These are phyloP conservation scores for Sporothrix schenckii DNA, from an alignment of 2,329 filamentous ascomycete genomes.

Conservation along the genomic window DNA sequence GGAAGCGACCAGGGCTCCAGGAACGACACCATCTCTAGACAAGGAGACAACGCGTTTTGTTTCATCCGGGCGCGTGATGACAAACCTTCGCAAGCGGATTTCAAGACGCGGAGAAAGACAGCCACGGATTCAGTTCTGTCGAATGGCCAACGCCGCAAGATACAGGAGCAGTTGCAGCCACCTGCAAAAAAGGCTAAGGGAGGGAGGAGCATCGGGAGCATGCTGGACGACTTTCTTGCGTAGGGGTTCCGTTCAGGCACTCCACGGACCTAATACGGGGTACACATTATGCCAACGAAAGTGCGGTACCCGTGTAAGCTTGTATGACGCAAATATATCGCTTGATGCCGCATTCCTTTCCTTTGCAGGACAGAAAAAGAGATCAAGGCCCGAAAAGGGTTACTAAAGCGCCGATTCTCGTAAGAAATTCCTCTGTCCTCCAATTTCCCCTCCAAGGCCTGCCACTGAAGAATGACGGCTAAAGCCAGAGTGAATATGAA, in stretches of 20 bases:
- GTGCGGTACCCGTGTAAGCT: neutral
- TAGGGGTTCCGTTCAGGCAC: neutral
- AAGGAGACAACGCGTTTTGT: neutral
- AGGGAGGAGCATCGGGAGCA: constrained; percentile 2
- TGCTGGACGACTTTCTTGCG: constrained; percentile 13
- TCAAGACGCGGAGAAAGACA: neutral
- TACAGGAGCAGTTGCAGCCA: neutral
- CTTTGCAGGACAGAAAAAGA: constrained; percentile 31
- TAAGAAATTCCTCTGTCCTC: constrained; percentile 59
- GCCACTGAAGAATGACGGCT: constrained; percentile 54
- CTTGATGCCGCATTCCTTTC: constrained; percentile 41
- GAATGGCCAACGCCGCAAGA: neutral
- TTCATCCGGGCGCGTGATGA: constrained; percentile 18
- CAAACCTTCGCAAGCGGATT: neutral
- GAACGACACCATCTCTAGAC: neutral
- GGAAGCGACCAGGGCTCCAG: constrained; percentile 2
- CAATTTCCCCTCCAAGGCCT: constrained; percentile 69
- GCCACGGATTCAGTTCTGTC: neutral
- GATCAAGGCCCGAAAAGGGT: constrained; percentile 15
- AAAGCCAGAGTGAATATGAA: constrained; percentile 71
- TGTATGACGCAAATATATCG: constrained; percentile 36
- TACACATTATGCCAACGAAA: neutral
- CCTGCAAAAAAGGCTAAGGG: neutral
- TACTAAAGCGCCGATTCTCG: constrained; percentile 22
- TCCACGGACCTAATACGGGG: neutral